Percentiles rank a stretch among this genome's conserved stretches.
Conservation (phyloP, 2,329 filamentous ascomycete species). For the Capronia coronata region DNA sequence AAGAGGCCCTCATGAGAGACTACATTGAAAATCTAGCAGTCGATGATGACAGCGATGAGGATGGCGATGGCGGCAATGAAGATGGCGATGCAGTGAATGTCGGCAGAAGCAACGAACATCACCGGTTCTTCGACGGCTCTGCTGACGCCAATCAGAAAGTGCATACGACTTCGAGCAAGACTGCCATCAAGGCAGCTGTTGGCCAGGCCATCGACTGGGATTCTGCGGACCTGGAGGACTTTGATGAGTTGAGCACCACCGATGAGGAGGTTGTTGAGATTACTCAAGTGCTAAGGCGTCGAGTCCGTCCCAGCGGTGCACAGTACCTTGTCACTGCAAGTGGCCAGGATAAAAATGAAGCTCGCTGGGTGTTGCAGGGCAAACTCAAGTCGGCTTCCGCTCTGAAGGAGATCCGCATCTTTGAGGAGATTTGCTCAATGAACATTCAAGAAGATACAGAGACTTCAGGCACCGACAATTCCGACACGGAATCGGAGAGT, state of each 20-base stretch:
- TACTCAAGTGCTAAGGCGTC: conserved; percentile 41
- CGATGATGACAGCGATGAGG: conserved; percentile 26
- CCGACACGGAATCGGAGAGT: conserved; percentile 32
- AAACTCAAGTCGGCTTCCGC: conserved; percentile 32
- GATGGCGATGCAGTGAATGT: conserved; percentile 32
- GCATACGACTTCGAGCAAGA: conserved; percentile 20
- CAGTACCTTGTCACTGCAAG: conserved; percentile 50
- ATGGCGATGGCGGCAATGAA: conserved; percentile 7
- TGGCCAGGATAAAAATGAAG: conserved; percentile 41
- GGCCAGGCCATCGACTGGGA: conserved; percentile 36
- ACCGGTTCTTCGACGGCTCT: conserved; percentile 32
- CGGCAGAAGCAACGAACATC: conserved; percentile 28
- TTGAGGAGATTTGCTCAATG: conserved; percentile 33
- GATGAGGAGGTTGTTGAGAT: conserved; percentile 40
- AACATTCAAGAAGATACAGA: conserved; percentile 24
- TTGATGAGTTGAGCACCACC: conserved; percentile 47
- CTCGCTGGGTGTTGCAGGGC: conserved; percentile 43
- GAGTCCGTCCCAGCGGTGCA: conserved; percentile 39
- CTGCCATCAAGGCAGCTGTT: not conserved
- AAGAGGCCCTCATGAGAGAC: conserved; percentile 58
- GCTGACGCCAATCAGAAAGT: conserved; percentile 38
- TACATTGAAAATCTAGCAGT: conserved; percentile 51
- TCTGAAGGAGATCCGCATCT: conserved; percentile 31
- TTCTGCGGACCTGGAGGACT: conserved; percentile 41
- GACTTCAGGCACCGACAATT: conserved; percentile 18